Evolutionary conservation across 805 yeast genomes (phyloP).

Genomic region (Candida easanensis): DNA sequence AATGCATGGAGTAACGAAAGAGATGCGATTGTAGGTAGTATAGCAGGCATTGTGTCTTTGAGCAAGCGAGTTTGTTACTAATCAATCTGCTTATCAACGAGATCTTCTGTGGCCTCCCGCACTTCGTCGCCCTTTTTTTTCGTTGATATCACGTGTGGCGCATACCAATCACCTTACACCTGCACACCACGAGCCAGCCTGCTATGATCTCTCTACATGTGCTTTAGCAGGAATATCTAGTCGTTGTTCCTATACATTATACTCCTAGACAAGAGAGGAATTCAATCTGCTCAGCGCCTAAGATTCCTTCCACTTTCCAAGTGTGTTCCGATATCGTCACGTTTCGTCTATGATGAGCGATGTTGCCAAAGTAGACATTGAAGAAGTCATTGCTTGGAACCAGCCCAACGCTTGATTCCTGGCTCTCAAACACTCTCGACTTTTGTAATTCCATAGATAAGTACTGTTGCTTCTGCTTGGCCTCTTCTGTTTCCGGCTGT

Average conservation of each 20-base stretch:
- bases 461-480: constrained; percentile 8
- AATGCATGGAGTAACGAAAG: constrained; percentile 43
- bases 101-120: no score
- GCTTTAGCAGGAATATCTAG: no score
- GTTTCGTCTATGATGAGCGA: constrained; percentile 16
- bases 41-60: constrained; percentile 6
- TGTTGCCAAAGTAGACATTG: constrained; percentile 17
- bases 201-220: no score
- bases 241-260: no score
- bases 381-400: constrained; percentile 25
- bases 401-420: constrained; percentile 20
- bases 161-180: no score
- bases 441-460: constrained; percentile 15
- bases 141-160: no score
- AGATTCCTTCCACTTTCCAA: constrained; percentile 11
- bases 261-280: constrained; percentile 15
- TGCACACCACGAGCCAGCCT: no score
- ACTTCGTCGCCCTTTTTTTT: no score
- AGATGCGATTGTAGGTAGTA: constrained; percentile 10
- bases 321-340: not conserved
- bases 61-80: no score
- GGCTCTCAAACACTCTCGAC: constrained; percentile 17
- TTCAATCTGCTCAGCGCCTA: constrained; percentile 13
- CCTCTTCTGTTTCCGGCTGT: not conserved
- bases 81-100: no score